phyloP scores from a whole-genome alignment of 352 stramenopile species.

The Pythium oligandrum region DNA sequence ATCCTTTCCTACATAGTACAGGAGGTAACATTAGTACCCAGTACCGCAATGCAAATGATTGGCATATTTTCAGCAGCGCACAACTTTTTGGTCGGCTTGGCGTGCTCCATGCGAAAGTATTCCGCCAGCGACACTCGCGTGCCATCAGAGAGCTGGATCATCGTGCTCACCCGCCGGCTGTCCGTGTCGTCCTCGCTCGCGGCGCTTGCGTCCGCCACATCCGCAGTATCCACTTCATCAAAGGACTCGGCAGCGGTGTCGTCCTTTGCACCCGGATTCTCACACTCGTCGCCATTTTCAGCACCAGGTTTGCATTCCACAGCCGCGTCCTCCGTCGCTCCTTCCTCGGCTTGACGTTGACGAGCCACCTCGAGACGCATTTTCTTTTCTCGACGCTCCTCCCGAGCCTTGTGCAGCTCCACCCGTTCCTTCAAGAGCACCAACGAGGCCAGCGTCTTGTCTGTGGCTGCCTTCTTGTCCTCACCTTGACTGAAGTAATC shows the following conservation, averaged over 20 bases:
- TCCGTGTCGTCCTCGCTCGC: conserved; percentile 28
- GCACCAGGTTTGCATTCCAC: conserved; percentile 8
- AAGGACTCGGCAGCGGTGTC: conserved; percentile 2
- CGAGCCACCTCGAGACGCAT: conserved; percentile 49
- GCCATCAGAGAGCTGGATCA: conserved; percentile 59
- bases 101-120: conserved; percentile 54
- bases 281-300: conserved; percentile 11
- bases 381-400: conserved; percentile 58
- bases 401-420: conserved; percentile 50
- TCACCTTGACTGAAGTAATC: conserved; percentile 36
- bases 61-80: conserved; percentile 9
- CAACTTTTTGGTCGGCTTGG: conserved; percentile 42
- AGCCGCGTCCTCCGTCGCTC: conserved; percentile 1
- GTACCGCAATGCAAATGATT: too few species aligned
- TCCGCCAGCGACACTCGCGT: conserved; percentile 51
- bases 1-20: conserved; percentile 22
- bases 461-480: conserved; percentile 18
- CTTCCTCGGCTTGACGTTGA: conserved; percentile 22
- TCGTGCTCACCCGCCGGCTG: conserved; percentile 28
- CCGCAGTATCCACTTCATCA: conserved; percentile 18
- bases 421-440: conserved; percentile 52
- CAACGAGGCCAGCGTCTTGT: conserved; percentile 36
- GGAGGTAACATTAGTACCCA: neutral
- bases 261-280: neutral
- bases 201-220: conserved; percentile 19